Conservation (phyloP, 192 early-diverging fungal genomes). For the Coemansia sp. region DNA sequence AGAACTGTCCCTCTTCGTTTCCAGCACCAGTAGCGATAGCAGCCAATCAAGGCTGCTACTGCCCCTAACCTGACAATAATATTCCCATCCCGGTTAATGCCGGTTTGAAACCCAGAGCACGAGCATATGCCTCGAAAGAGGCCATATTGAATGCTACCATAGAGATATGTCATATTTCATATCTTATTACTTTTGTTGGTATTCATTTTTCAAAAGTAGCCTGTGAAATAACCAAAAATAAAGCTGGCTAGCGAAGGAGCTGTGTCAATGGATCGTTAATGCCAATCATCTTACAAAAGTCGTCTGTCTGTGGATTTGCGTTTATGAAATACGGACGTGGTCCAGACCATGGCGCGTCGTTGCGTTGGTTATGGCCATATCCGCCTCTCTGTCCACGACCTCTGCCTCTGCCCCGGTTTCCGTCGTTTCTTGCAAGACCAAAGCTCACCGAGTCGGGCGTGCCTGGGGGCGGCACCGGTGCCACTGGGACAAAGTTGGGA, state of each 20-base stretch:
- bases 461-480: conserved; percentile 56
- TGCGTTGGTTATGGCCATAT: conserved; percentile 5
- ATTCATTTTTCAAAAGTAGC: too few relatives aligned
- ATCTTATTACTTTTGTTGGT: neutral
- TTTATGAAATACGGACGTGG: conserved; percentile 48
- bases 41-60: too few relatives aligned
- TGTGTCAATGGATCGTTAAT: conserved; percentile 55
- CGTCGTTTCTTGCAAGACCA: conserved; percentile 26
- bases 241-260: conserved; percentile 10
- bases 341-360: conserved; percentile 12
- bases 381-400: conserved; percentile 2
- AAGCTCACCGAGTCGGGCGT: conserved; percentile 37
- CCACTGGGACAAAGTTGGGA: conserved; percentile 74
- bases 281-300: conserved; percentile 69
- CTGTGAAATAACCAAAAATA: neutral
- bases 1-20: too few relatives aligned
- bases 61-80: too few relatives aligned
- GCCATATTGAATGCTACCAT: too few relatives aligned
- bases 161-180: too few relatives aligned
- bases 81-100: too few relatives aligned
- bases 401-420: conserved; percentile 12
- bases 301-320: conserved; percentile 82
- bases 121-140: too few relatives aligned
- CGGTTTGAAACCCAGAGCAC: too few relatives aligned
- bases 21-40: too few relatives aligned